Evolutionary conservation across 805 yeast species (phyloP), one percentile per base, ranked within the genome.

Genomic region (Kodamaea fukazawae): DNA sequence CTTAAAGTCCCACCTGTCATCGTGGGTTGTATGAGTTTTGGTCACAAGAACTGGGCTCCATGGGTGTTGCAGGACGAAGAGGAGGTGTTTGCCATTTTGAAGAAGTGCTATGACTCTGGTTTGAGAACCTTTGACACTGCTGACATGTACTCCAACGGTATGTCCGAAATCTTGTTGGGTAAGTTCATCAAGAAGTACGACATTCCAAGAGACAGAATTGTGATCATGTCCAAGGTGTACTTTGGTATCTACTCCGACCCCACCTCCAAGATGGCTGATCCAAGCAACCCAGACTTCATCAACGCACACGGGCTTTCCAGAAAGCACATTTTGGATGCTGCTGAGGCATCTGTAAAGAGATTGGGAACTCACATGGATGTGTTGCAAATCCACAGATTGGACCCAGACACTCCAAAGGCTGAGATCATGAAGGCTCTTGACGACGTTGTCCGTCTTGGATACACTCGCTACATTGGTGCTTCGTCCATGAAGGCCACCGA

Each of bases 341-440:
- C 56, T 34, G 53, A 57, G 37, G 60, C 51, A 4, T 68, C 75
- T 3, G 70, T 66, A 8, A 59, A 62, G 45, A 61, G 80, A 50
- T 54, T 76, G 41, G 81, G 80, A 4, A 75, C 80, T 3, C 70
- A 73, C 48, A 67, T 75, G 35, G 80, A 76, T 52, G 67, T 79
- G 15, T 60, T 68, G 12, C 84, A 78, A 56, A 75, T 79, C 48
- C 85, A 79, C 56, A 57, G 85, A 41, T 55, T 67, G 35, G 85
- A 80, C 54, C 51, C 49, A 16, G 50, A 59, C 3, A 67, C 74
- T 3, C 76, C 81, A 22, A 65, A 68, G 40, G 67, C 67, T 36
- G 85, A 80, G 48, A 72, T 68, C 23, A 78, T 79, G 81, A 70
- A 59, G 49, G 73, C 83, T 0, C 60, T 79, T 50, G 72, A 80